Base-by-base conservation (phyloP, 192 early-diverging fungal species). In the Podochytrium sp. region DNA sequence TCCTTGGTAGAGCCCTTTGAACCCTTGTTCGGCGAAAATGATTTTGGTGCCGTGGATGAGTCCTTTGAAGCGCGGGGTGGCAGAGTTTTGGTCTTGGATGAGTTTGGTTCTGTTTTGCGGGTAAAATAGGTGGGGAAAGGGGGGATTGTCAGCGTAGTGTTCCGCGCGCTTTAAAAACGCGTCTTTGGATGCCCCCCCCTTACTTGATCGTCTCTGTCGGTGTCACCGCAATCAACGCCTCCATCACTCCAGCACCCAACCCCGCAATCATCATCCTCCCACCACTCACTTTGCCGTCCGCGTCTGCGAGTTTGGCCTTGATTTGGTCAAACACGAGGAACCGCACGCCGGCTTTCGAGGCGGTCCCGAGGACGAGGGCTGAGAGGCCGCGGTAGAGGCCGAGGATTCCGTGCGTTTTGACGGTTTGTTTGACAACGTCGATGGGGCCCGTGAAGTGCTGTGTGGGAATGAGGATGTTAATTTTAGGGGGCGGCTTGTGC, bases 151-250 rank as follows among this genome's bases (percentile, higher is more conserved):
- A n/a, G n/a, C n/a, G n/a, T n/a, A n/a, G n/a, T n/a, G n/a, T n/a
- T n/a, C 29, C 55, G 30, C 59, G 30, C 12, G 18, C 34, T 51
- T 33, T 61, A 53, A 33, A 73, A 47, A 53, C n/a, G n/a, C n/a
- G n/a, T n/a, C n/a, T n/a, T n/a, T n/a, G n/a, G n/a, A n/a, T n/a
- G n/a, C n/a, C n/a, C n/a, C n/a, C n/a, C 16, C 74, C 35, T 69
- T 79, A 91, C 91, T 97, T 99, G 80, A 99, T 94, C 2, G 95
- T 94, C 81, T 99, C 97, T 23, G 93, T 90, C 20, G 84, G 81
- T 5, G 97, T 96, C 0, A 99, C 97, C 23, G 94, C 96, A 2
- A 92, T 53, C 25, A 88, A 78, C 0, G 94, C 97, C 78, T 99
- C 97, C 62, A 58, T 35, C 1, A 47, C 32, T 30, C 39, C 69